Conservation (phyloP, 2,329 filamentous ascomycete species). For the Sphaerulina populicola region DNA sequence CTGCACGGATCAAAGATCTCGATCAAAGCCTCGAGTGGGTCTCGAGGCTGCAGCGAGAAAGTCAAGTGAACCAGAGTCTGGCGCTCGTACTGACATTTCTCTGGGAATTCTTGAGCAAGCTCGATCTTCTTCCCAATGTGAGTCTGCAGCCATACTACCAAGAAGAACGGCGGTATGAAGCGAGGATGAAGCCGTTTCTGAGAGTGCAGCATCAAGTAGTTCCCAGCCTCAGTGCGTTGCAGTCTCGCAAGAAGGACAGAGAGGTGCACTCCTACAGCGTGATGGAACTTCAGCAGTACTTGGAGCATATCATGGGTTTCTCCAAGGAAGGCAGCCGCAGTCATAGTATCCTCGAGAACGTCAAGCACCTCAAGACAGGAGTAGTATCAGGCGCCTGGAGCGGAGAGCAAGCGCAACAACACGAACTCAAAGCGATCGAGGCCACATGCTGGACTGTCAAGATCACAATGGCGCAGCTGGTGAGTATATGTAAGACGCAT, state of each 20-base stretch:
- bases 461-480: conserved; percentile 21
- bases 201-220: conserved; percentile 54
- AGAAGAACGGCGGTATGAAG: conserved; percentile 62
- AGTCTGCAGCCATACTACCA: conserved; percentile 52
- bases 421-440: conserved; percentile 33
- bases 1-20: neutral
- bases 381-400: neutral
- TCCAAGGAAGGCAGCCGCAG: neutral
- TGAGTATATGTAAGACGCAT: conserved; percentile 19
- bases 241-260: conserved; percentile 14
- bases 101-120: conserved; percentile 57
- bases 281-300: neutral
- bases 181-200: conserved; percentile 80
- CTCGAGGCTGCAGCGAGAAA: neutral
- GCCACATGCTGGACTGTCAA: conserved; percentile 29
- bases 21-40: neutral
- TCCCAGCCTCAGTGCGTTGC: conserved; percentile 50
- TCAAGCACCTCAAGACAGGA: conserved; percentile 14
- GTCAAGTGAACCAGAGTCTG: conserved; percentile 17
- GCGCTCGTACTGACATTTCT: conserved; percentile 41
- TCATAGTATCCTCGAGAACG: conserved; percentile 11
- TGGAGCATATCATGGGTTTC: conserved; percentile 4
- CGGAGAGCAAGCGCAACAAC: neutral
- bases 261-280: neutral
- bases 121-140: conserved; percentile 47